Base-by-base conservation (phyloP, 495 filamentous ascomycete genomes). In the Sporormia fimetaria region DNA sequence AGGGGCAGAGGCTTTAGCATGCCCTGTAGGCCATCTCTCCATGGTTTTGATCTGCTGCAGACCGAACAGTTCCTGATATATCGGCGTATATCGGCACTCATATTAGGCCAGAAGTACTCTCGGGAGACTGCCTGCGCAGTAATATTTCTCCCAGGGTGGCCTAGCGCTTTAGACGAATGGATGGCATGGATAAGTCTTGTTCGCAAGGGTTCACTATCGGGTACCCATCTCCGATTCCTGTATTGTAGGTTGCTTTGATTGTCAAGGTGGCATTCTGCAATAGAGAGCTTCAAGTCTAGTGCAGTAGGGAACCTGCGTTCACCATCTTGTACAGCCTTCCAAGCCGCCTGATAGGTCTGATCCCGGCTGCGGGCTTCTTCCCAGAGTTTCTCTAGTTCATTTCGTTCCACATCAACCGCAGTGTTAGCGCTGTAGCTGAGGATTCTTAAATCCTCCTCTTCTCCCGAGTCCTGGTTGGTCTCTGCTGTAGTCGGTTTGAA, bases 1-100 rank as follows among this genome's bases (percentile, higher is more conserved):
- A 54, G 29, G 14, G 43, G 33, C 9, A 56, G 33, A 4, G 52
- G 49, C 28, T 57, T 40, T 9, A 58, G 37, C 15, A 54, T 28
- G 2, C 44, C 45, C 25, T 53, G 40, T 21, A 25, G 38, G 8
- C 30, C 10, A 6, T 48, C 23, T 38, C 42, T 24, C 9, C 18
- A 27, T 20, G 39, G n/a, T 21, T 52, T 43, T 9, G 36, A 48
- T 20, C 40, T 25, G 5, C 40, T 8, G 35, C 34, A 56, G 17
- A 16, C 47, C 12, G 30, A 11, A 34, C 49, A 56, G 21, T 44
- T 38, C 11, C 17, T 22, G 14, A 52, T 25, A 30, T 49, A 49
- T 21, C 14, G 4, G 9, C 34, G 21, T 8, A 52, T 33, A 16
- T 54, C 31, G 1, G 24, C 17, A n/a, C 27, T 37, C n/a, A 56